Evolutionary conservation across 2,329 filamentous ascomycete genomes (phyloP).

Genomic region (Fusarium sp.): DNA sequence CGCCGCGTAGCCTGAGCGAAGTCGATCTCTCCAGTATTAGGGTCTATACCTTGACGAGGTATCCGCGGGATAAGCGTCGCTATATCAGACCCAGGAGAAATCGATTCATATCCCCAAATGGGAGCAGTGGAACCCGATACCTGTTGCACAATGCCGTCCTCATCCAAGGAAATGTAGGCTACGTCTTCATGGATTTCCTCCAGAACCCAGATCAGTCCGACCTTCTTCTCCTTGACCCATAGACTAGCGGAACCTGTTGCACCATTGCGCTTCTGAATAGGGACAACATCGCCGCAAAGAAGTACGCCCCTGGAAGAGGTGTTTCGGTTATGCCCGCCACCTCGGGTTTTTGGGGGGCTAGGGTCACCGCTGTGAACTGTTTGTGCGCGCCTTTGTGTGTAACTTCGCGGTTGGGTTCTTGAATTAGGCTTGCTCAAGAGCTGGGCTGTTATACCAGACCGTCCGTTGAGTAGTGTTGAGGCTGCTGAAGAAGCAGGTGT

Average conservation of each 20-base stretch:
- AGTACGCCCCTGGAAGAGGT: constrained; percentile 88
- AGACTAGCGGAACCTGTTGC: constrained; percentile 91
- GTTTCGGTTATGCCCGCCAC: constrained; percentile 70
- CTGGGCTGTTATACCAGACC: constrained; percentile 83
- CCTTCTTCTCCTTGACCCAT: constrained; percentile 98
- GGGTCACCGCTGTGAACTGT: constrained; percentile 69
- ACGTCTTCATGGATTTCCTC: constrained; percentile 98
- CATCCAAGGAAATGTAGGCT: constrained; percentile 79
- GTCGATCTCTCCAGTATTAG: constrained; percentile 78
- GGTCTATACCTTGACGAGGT: constrained; percentile 78
- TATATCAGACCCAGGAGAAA: constrained; percentile 77
- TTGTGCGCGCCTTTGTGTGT: constrained; percentile 68
- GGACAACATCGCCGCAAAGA: constrained; percentile 96
- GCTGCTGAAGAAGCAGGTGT: constrained; percentile 56
- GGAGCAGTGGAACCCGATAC: constrained; percentile 80
- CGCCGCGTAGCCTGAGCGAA: constrained; percentile 78
- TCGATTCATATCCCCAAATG: constrained; percentile 83
- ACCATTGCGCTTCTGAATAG: constrained; percentile 95
- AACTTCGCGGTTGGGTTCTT: constrained; percentile 65
- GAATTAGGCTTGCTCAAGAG: constrained; percentile 84
- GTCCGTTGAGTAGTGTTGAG: constrained; percentile 72
- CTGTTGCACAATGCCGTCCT: constrained; percentile 77
- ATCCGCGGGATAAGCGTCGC: constrained; percentile 83
- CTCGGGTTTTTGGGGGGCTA: constrained; percentile 64
- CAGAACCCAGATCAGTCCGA: constrained; percentile 95